Percentiles rank a stretch among this genome's conserved stretches.
These are phyloP conservation scores for Dryas alaskensis DNA, from an alignment of 306 rosid genomes.

Conservation along the genomic window DNA sequence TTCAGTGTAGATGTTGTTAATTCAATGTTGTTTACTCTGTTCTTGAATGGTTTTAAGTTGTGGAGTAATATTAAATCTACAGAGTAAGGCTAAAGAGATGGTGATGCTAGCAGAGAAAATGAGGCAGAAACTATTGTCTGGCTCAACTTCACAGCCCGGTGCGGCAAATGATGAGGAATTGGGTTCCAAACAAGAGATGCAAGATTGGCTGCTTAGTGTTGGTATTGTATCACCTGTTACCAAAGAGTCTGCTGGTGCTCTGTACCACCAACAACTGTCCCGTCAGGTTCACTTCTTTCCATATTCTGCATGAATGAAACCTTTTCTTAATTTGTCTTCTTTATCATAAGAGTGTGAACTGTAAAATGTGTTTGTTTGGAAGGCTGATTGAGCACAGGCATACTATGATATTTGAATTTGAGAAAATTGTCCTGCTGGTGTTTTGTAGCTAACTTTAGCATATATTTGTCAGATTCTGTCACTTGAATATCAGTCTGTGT, in stretches of 20 bases:
- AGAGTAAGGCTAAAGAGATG: constrained; percentile 99
- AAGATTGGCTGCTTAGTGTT: constrained; percentile 86
- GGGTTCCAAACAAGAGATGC: constrained; percentile 96
- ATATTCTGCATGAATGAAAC: constrained; percentile 8
- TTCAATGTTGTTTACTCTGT: constrained; percentile 1
- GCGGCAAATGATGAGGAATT: constrained; percentile 66
- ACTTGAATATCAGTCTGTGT: neutral
- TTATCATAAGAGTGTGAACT: constrained; percentile 12
- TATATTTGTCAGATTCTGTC: neutral
- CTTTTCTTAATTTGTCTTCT: neutral
- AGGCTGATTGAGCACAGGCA: neutral
- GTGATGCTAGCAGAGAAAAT: constrained; percentile 95
- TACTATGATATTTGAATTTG: neutral
- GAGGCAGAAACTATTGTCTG: constrained; percentile 84
- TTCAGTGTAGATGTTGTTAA: too few species aligned
- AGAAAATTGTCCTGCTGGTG: neutral
- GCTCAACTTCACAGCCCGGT: constrained; percentile 58
- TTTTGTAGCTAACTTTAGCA: neutral
- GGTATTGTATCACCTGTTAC: constrained; percentile 96
- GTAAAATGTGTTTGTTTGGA: constrained; percentile 10
- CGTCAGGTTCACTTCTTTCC: constrained; percentile 65
- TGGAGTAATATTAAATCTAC: constrained; percentile 37
- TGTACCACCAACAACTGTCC: constrained; percentile 91
- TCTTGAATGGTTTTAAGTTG: constrained; percentile 19
- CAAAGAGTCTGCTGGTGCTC: constrained; percentile 94